phyloP scores from a whole-genome alignment of 768 basidiomycete species.

The Suillus weaverae region DNA sequence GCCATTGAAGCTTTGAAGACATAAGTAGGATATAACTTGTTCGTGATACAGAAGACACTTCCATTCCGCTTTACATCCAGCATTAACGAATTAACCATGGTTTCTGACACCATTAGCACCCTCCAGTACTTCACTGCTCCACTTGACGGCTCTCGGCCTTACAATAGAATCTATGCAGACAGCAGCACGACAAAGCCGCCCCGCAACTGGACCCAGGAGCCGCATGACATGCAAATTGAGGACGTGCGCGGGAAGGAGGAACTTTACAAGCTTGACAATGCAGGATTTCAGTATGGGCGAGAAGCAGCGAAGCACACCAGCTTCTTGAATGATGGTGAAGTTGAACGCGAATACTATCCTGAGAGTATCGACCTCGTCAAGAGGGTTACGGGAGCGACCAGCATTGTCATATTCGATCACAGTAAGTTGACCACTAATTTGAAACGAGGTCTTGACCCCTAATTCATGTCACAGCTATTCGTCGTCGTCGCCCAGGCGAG shows the following conservation, averaged over 20 bases:
- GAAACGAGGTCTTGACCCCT: not conserved
- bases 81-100: not conserved
- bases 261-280: slow-evolving; percentile 31
- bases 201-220: slow-evolving; percentile 26
- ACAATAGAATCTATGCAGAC: slow-evolving; percentile 18
- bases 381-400: slow-evolving; percentile 38
- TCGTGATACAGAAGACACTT: not conserved
- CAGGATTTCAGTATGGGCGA: slow-evolving; percentile 37
- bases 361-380: slow-evolving; percentile 41
- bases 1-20: not conserved
- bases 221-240: slow-evolving; percentile 23
- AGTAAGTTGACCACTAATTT: slow-evolving; percentile 25
- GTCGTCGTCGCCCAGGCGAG: slow-evolving; percentile 40
- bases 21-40: not conserved
- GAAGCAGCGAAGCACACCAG: slow-evolving; percentile 24
- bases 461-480: slow-evolving; percentile 36
- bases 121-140: slow-evolving; percentile 23
- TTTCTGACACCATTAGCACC: slow-evolving; percentile 13
- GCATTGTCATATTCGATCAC: slow-evolving; percentile 43
- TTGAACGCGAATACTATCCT: slow-evolving; percentile 39
- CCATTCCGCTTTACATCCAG: not conserved
- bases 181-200: slow-evolving; percentile 8
- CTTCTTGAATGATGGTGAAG: slow-evolving; percentile 38
- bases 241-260: slow-evolving; percentile 37
- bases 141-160: slow-evolving; percentile 20